A percentile compares a stretch with the other conserved stretches of the same genome.
These are phyloP conservation scores for Albifimbria verrucaria DNA, from an alignment of 2,329 filamentous ascomycete genomes.

Conservation along the genomic window DNA sequence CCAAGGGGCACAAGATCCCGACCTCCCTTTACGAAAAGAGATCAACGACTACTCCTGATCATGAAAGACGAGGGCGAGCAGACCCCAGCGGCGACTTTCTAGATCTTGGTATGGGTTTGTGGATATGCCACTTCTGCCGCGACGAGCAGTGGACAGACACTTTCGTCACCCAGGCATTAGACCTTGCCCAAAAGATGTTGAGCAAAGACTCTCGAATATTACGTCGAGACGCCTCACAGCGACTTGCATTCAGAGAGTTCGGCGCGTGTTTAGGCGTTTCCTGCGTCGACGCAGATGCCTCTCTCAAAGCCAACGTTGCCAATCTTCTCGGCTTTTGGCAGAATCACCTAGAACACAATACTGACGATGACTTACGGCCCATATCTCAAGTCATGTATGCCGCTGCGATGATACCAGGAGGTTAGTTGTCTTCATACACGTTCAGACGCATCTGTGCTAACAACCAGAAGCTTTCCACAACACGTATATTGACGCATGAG, in stretches of 20 bases:
- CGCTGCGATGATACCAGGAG: conserved; percentile 50
- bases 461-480: not conserved
- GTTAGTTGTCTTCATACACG: conserved; percentile 32
- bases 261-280: conserved; percentile 49
- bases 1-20: no score
- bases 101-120: conserved; percentile 59
- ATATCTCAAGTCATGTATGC: conserved; percentile 58
- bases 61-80: conserved; percentile 41
- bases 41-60: conserved; percentile 49
- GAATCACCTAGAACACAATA: conserved; percentile 26
- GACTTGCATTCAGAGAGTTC: conserved; percentile 53
- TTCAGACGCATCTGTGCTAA: not conserved
- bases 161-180: conserved; percentile 28
- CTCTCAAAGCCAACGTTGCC: conserved; percentile 19
- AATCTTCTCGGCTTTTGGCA: conserved; percentile 31
- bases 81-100: conserved; percentile 46
- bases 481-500: no score
- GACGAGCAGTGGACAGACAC: conserved; percentile 45
- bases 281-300: conserved; percentile 30
- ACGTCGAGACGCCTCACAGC: conserved; percentile 17
- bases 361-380: conserved; percentile 40
- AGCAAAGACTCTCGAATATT: conserved; percentile 14
- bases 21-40: conserved; percentile 38
- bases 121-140: conserved; percentile 50
- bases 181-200: conserved; percentile 20